Evolutionary conservation across 768 basidiomycete genomes (phyloP).

Genomic region (Gyrodon lividus): DNA sequence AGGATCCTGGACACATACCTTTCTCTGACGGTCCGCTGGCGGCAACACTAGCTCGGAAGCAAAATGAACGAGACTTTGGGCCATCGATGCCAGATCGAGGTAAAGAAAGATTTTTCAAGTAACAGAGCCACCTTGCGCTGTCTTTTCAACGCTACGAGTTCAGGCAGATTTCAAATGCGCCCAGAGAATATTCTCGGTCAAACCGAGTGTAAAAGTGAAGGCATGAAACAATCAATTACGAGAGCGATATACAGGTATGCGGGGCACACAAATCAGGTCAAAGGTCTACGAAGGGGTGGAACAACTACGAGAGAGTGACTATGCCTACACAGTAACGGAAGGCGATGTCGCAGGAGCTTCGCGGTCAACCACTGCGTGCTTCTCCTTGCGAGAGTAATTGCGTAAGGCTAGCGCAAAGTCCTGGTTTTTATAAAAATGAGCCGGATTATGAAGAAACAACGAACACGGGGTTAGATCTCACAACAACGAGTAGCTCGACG

Average conservation of each 20-base stretch:
- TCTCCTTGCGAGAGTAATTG: slow-evolving; percentile 6
- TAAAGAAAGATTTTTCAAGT: not conserved
- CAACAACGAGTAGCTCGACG: slow-evolving; percentile 23
- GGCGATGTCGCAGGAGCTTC: not conserved
- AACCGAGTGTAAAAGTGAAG: slow-evolving; percentile 1
- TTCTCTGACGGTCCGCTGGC: slow-evolving; percentile 32
- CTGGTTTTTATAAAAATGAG: slow-evolving; percentile 12
- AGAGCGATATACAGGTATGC: slow-evolving; percentile 7
- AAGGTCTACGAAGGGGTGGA: slow-evolving; percentile 1
- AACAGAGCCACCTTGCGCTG: not conserved
- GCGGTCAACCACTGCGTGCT: not conserved
- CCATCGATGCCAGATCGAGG: slow-evolving; percentile 25
- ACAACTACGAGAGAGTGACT: not conserved
- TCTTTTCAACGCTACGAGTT: not conserved
- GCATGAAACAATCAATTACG: slow-evolving; percentile 11
- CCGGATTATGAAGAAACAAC: not conserved
- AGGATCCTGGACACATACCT: slow-evolving; percentile 18
- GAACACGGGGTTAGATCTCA: slow-evolving; percentile 2
- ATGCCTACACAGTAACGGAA: not conserved
- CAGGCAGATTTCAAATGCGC: slow-evolving; percentile 12
- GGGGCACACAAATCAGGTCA: slow-evolving; percentile 6
- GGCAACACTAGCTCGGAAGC: slow-evolving; percentile 31
- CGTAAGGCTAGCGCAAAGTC: slow-evolving; percentile 23
- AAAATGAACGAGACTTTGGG: slow-evolving; percentile 32
- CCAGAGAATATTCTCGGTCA: not conserved